Conservation (phyloP, 192 early-diverging fungal species). For the Coemansia javaensis region DNA sequence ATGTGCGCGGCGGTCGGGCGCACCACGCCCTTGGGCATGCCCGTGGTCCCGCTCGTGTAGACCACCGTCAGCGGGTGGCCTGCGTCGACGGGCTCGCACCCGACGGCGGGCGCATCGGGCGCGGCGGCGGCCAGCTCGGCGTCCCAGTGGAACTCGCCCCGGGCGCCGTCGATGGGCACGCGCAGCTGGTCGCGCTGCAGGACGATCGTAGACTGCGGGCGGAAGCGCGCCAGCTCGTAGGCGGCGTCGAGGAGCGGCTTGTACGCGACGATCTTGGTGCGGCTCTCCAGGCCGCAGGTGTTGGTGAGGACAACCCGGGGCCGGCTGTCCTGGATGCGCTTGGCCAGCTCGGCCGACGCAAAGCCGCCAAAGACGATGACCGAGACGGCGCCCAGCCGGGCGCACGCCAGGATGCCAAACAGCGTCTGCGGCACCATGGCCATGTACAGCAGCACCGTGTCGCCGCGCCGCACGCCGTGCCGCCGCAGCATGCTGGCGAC, state of each 20-base stretch:
- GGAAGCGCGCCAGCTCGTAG: conserved; percentile 50
- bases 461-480: conserved; percentile 62
- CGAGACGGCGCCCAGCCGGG: conserved; percentile 76
- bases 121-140: conserved; percentile 52
- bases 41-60: conserved; percentile 73
- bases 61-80: conserved; percentile 78
- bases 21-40: conserved; percentile 68
- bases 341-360: conserved; percentile 70
- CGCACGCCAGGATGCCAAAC: conserved; percentile 81
- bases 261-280: conserved; percentile 61
- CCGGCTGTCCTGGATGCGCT: conserved; percentile 76
- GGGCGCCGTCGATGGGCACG: conserved; percentile 43
- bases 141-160: conserved; percentile 50
- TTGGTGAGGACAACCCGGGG: conserved; percentile 72
- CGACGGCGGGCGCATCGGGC: conserved; percentile 31
- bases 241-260: conserved; percentile 76
- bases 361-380: conserved; percentile 81
- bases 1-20: conserved; percentile 64
- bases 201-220: conserved; percentile 53
- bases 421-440: conserved; percentile 78
- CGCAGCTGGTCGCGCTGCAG: conserved; percentile 61
- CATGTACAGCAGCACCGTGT: conserved; percentile 79
- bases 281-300: conserved; percentile 76
- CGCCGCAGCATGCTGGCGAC: conserved; percentile 61
- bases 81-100: conserved; percentile 57